phyloP scores from a whole-genome alignment of 2,329 filamentous ascomycete genomes.

The Fusarium tupiense region DNA sequence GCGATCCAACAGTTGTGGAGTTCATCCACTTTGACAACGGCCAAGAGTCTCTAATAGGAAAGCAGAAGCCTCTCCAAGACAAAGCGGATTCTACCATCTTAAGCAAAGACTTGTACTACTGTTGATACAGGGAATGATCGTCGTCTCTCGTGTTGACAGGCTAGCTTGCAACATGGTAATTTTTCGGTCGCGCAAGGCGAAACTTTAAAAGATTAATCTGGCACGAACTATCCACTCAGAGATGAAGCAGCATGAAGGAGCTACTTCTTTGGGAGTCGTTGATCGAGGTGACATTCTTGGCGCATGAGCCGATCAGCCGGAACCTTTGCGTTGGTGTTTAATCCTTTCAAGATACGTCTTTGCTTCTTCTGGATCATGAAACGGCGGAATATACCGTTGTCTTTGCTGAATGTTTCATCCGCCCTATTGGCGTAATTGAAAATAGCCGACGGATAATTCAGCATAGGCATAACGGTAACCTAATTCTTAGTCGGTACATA shows the following conservation, averaged over 20 bases:
- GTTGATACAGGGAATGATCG: neutral
- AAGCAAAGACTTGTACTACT: neutral
- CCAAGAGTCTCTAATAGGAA: neutral
- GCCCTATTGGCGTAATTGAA: neutral
- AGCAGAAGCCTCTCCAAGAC: neutral
- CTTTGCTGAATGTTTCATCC: neutral
- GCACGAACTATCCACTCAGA: neutral
- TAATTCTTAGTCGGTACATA: neutral
- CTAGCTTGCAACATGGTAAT: neutral
- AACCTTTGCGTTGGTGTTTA: neutral
- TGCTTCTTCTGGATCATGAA: neutral
- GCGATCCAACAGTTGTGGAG: neutral
- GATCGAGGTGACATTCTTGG: neutral
- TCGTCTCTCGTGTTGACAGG: neutral
- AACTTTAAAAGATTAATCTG: neutral
- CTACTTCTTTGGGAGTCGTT: neutral
- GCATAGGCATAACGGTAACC: neutral
- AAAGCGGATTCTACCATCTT: neutral
- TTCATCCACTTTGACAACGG: neutral
- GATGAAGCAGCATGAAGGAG: neutral
- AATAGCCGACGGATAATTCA: neutral
- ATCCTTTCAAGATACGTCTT: neutral
- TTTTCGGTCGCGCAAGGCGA: conserved; percentile 7
- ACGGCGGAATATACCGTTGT: neutral
- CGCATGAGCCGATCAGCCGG: neutral